A percentile compares a stretch with the other conserved stretches of the same genome.
These are phyloP conservation scores for Tagetes patula DNA, from an alignment of 129 eudicot species.

Conservation along the genomic window DNA sequence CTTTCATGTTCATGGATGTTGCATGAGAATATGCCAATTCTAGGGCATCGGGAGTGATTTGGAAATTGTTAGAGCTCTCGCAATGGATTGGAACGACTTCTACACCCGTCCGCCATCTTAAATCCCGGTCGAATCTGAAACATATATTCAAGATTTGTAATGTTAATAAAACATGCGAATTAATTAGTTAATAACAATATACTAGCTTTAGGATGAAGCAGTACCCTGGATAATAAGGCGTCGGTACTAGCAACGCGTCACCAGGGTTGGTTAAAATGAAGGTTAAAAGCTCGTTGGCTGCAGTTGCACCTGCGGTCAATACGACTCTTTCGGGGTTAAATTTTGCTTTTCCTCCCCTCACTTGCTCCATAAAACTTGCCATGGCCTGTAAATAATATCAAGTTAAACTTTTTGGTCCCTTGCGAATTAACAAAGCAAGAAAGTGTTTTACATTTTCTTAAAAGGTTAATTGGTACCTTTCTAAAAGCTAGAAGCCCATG, in stretches of 20 bases:
- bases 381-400: constrained; percentile 54
- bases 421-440: background rate
- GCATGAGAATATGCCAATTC: constrained; percentile 75
- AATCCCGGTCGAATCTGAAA: constrained; percentile 87
- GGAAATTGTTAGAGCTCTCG: constrained; percentile 82
- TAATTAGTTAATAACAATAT: background rate
- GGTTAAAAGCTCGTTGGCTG: constrained; percentile 90
- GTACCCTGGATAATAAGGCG: constrained; percentile 98
- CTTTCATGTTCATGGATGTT: constrained; percentile 54
- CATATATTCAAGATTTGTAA: constrained; percentile 2
- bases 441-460: constrained; percentile 2
- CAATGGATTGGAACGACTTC: constrained; percentile 82
- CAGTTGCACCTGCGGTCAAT: constrained; percentile 96
- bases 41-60: constrained; percentile 64
- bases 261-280: constrained; percentile 93
- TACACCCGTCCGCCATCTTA: constrained; percentile 97
- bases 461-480: constrained; percentile 49
- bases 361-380: constrained; percentile 98
- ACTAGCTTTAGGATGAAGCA: background rate
- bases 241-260: constrained; percentile 90
- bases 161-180: background rate
- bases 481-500: constrained; percentile 87
- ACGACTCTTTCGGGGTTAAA: constrained; percentile 79
- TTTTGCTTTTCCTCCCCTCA: constrained; percentile 88
- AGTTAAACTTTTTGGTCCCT: constrained; percentile 24